phyloP scores from a whole-genome alignment of 164 flowering plant species.

The Vitis labrusca region DNA sequence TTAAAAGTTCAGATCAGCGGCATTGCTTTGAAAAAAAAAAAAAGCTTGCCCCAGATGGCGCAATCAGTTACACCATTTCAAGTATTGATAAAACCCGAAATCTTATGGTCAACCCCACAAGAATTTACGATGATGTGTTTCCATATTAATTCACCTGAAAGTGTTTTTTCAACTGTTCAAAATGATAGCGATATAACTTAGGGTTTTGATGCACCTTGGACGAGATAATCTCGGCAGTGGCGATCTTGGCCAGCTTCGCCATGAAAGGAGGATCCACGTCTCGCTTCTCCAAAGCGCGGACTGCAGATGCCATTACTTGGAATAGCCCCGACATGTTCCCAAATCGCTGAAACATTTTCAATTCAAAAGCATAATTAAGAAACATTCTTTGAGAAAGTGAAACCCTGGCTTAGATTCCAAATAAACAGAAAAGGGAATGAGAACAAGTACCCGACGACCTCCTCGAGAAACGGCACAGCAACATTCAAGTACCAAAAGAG shows the following conservation, averaged over 20 bases:
- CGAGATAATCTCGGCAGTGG: slow-evolving; percentile 81
- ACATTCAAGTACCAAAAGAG: slow-evolving; percentile 85
- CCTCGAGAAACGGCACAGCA: slow-evolving; percentile 77
- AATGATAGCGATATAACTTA: background rate
- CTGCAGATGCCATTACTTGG: slow-evolving; percentile 80
- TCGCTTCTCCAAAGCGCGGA: slow-evolving; percentile 51
- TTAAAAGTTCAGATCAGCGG: too few species aligned
- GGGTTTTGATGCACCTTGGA: slow-evolving; percentile 58
- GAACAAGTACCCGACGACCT: slow-evolving; percentile 71
- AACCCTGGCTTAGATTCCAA: background rate
- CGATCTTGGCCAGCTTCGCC: slow-evolving; percentile 78
- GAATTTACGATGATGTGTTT: too few species aligned
- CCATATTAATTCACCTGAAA: too few species aligned
- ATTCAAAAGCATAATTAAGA: background rate
- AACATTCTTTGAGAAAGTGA: background rate
- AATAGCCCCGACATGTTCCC: slow-evolving; percentile 88
- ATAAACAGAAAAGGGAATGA: background rate
- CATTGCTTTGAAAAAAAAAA: too few species aligned
- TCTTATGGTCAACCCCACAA: too few species aligned
- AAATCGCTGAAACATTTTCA: slow-evolving; percentile 51
- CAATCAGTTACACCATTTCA: too few species aligned
- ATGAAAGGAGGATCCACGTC: slow-evolving; percentile 69
- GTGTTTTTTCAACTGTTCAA: too few species aligned
- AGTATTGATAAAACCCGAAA: too few species aligned
- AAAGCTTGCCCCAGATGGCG: too few species aligned